phyloP scores from a whole-genome alignment of 805 yeast genomes.

The Cyberlindnera mrakii region DNA sequence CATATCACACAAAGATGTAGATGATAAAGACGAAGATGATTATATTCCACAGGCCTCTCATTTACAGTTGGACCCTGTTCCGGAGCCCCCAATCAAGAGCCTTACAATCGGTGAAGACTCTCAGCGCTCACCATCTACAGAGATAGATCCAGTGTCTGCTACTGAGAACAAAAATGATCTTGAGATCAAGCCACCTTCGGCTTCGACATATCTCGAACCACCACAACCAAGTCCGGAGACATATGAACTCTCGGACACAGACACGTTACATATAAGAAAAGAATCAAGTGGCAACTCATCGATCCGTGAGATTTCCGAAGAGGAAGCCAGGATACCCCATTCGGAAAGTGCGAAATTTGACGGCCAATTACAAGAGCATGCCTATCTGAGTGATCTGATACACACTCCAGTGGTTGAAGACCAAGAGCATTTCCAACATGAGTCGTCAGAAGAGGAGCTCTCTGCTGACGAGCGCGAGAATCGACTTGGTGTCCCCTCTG shows the following conservation, averaged over 20 bases:
- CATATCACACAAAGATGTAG: no score
- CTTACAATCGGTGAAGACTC: no score
- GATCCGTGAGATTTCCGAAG: conserved; percentile 1
- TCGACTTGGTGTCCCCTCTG: not conserved
- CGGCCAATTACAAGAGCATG: conserved; percentile 15
- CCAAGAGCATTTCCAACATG: not conserved
- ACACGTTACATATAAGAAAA: conserved; percentile 18
- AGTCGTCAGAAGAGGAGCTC: no score
- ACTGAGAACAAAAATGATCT: conserved; percentile 1
- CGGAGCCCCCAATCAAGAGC: no score
- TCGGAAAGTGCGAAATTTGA: not conserved
- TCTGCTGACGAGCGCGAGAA: not conserved
- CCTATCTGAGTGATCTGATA: conserved; percentile 19
- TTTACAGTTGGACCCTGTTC: no score
- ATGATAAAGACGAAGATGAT: no score
- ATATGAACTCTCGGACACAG: conserved; percentile 18
- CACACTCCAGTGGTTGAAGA: conserved; percentile 13
- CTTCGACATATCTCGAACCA: not conserved
- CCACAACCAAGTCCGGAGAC: conserved; percentile 10
- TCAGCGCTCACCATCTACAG: not conserved
- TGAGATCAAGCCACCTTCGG: conserved; percentile 3
- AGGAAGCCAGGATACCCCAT: not conserved
- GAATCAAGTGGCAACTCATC: conserved; percentile 1
- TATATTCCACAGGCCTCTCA: no score
- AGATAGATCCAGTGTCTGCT: not conserved